Percentiles rank a stretch among this genome's conserved stretches.
These are phyloP conservation scores for Aurantiochytrium sp. DNA, from an alignment of 108 stramenopile genomes.

Conservation along the genomic window DNA sequence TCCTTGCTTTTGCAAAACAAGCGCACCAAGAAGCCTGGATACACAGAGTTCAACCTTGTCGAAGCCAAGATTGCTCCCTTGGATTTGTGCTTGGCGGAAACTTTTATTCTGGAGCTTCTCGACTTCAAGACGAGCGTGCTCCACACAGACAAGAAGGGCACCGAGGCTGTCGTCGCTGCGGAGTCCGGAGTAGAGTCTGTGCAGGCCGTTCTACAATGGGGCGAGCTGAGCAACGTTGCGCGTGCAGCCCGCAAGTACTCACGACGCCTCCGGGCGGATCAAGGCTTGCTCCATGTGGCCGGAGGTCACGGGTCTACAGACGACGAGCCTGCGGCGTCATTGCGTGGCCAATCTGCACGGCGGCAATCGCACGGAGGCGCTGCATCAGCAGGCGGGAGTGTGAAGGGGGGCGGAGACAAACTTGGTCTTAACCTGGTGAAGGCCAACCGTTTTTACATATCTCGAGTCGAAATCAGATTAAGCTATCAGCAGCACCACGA, in stretches of 20 bases:
- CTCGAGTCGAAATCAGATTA: background rate
- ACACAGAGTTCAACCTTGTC: background rate
- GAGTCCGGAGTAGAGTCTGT: background rate
- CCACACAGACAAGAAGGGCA: background rate
- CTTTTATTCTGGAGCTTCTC: background rate
- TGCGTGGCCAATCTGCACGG: no score
- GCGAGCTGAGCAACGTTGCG: background rate
- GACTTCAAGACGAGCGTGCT: background rate
- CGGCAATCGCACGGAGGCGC: background rate
- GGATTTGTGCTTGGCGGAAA: background rate
- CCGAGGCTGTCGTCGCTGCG: background rate
- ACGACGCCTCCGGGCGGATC: background rate
- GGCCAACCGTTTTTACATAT: background rate
- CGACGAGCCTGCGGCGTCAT: background rate
- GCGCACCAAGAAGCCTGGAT: background rate
- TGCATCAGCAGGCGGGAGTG: background rate
- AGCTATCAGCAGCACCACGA: conserved; percentile 1
- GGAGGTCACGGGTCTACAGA: background rate
- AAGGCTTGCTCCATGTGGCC: background rate
- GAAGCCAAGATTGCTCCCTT: background rate
- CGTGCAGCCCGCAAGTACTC: background rate
- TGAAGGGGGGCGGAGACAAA: background rate
- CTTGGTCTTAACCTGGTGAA: background rate
- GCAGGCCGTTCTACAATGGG: background rate
- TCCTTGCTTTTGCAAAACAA: background rate